Evolutionary conservation across 129 eudicot genomes (phyloP), one percentile per base, ranked within the genome.

Genomic region (Tagetes erecta): DNA sequence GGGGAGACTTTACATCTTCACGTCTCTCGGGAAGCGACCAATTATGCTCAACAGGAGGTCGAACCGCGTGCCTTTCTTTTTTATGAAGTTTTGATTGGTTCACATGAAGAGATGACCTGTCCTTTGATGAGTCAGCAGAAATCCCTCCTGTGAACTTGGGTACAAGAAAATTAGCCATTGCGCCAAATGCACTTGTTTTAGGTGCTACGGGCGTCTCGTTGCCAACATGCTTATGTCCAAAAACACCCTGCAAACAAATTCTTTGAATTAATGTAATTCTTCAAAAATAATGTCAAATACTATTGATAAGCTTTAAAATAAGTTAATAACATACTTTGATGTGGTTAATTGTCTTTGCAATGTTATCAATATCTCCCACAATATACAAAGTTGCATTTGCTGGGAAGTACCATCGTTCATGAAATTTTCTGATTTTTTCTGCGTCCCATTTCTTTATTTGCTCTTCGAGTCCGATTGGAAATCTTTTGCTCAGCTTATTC

Each of bases 391-490:
- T 95, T 52, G 96, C 90, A 77, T 91, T 91, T 42, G 96, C 99
- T 14, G 99, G 99, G 58, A 95, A 95, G 84, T 95, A 95, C 99
- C 97, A 91, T 39, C 99, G 92, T 70, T 91, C 99, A 72, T 95
- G 99, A 66, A 95, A 95, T 71, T 88, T 95, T 73, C 97, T 87
- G 13, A 95, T 95, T 85, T 91, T 95, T 56, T 95, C 99, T 33
- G 92, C 99, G 81, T 95, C 99, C 99, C 99, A 95, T 79, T 88
- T 95, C 81, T 88, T 95, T 52, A 95, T 95, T 80, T 95, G 99
- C 66, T 95, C 96, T 79, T 95, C 99, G 59, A 95, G 81, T 72
- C 99, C 99, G 63, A 95, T 95, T 20, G 99, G 99, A 76, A 95
- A 95, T 85, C 99, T 88, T 76, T 68, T 78, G 62, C 99, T 91